Percentiles rank a stretch among this genome's conserved stretches.
phyloP scores from a whole-genome alignment of 2,329 filamentous ascomycete species.

The Cytospora paraplurivora region DNA sequence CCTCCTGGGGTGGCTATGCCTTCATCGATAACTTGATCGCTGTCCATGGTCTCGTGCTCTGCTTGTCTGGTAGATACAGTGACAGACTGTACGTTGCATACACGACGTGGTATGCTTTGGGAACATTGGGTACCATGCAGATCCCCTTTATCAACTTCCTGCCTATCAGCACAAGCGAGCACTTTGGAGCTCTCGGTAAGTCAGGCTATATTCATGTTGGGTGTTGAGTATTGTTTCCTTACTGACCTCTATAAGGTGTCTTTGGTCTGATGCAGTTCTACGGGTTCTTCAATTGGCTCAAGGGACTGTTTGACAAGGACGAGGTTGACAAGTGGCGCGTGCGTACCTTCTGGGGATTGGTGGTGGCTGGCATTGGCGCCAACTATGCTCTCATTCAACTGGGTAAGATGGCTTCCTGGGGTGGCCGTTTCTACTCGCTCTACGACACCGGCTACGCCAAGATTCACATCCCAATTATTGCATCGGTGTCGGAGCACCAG shows the following conservation, averaged over 20 bases:
- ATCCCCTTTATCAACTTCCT: slow-evolving; percentile 98
- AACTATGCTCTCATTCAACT: slow-evolving; percentile 78
- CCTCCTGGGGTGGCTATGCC: slow-evolving; percentile 98
- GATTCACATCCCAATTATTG: slow-evolving; percentile 99
- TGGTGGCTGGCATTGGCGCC: slow-evolving; percentile 76
- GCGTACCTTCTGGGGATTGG: slow-evolving; percentile 72
- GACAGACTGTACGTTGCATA: slow-evolving; percentile 93
- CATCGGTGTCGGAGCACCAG: slow-evolving; percentile 99
- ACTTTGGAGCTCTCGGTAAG: slow-evolving; percentile 93
- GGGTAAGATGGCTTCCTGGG: slow-evolving; percentile 95
- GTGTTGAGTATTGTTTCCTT: slow-evolving; percentile 13
- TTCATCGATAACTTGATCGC: slow-evolving; percentile 98
- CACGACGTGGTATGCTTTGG: slow-evolving; percentile 96
- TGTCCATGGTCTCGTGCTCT: slow-evolving; percentile 88
- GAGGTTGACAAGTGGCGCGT: slow-evolving; percentile 92
- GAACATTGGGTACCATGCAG: slow-evolving; percentile 97
- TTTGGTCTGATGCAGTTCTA: slow-evolving; percentile 95
- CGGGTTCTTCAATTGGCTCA: slow-evolving; percentile 87
- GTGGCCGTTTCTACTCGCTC: slow-evolving; percentile 96
- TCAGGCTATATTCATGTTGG: slow-evolving; percentile 20
- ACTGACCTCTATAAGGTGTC: slow-evolving; percentile 61
- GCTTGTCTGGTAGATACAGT: slow-evolving; percentile 97
- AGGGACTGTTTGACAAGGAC: slow-evolving; percentile 82
- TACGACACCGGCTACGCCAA: slow-evolving; percentile 99
- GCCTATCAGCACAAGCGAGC: slow-evolving; percentile 94